Base-by-base conservation (phyloP, 345 rosid genomes). In the Moricandia moricandioides region DNA sequence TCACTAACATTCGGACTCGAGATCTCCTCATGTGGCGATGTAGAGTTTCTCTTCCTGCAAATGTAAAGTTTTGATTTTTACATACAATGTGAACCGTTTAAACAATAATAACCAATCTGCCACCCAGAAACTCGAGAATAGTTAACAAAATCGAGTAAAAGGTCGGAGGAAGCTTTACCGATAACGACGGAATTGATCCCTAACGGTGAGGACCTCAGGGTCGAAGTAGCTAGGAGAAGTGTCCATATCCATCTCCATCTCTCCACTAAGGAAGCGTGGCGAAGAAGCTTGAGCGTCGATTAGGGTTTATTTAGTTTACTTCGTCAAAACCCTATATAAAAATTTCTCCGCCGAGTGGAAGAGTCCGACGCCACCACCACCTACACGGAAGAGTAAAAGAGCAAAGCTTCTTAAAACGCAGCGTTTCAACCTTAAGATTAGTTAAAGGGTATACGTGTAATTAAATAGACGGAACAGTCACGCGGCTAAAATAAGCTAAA, bases 161-260 rank as follows among this genome's bases (percentile, higher is more conserved):
- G 14, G 47, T 71, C 4, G 65, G 39, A 64, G 7, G 39, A 47
- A 14, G 6, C 1, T 6, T 54, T 86, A 92, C 99, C 99, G 93
- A 74, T 88, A 95, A 64, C 99, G 99, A 40, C 99, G 95, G 75
- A 75, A 95, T 58, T 86, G 87, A 62, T 90, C 97, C 47, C 99
- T 80, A 74, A 70, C 80, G 59, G 83, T 74, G 83, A 86, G 89
- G 43, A 75, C 88, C 74, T 83, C 86, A 7, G 99, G 99, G 81
- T 92, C 91, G 62, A 80, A 89, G 74, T 78, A 82, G 85, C 82
- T 77, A 4, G 93, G 90, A 4, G 96, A 86, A 34, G 92, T 74
- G 62, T 90, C 97, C 96, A 88, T 90, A 58, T 91, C 97, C 65
- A 89, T 40, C 6, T 39, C 13, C 13, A 10, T 39, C 45, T 12